phyloP scores from a whole-genome alignment of 2,329 filamentous ascomycete genomes.

The Pseudopithomyces chartarum region DNA sequence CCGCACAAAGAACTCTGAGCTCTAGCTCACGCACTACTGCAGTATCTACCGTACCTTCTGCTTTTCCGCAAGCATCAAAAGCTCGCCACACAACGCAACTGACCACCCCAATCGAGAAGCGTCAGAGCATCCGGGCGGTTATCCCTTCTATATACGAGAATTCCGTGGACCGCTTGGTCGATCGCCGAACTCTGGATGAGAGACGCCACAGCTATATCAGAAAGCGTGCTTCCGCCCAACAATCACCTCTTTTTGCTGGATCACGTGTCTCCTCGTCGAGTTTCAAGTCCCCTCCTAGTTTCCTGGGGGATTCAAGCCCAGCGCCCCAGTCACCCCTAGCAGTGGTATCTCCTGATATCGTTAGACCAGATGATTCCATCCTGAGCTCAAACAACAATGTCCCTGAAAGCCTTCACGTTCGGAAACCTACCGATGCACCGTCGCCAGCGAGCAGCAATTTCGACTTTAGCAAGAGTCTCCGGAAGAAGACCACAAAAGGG shows the following conservation, averaged over 20 bases:
- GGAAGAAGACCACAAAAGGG: slow-evolving; percentile 23
- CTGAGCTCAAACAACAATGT: slow-evolving; percentile 10
- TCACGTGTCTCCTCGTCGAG: slow-evolving; percentile 38
- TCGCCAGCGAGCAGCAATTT: slow-evolving; percentile 13
- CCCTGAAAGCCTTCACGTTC: slow-evolving; percentile 13
- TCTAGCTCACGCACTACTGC: slow-evolving; percentile 45
- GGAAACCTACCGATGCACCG: slow-evolving; percentile 18
- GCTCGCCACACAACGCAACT: slow-evolving; percentile 29
- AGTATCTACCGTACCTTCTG: slow-evolving; percentile 45
- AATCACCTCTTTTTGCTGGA: slow-evolving; percentile 47
- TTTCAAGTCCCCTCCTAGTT: slow-evolving; percentile 29
- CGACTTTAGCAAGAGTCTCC: slow-evolving; percentile 29
- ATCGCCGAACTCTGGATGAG: slow-evolving; percentile 45
- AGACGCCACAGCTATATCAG: slow-evolving; percentile 50
- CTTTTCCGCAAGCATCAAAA: slow-evolving; percentile 42
- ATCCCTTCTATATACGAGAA: slow-evolving; percentile 38
- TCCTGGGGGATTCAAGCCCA: slow-evolving; percentile 18
- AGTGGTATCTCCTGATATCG: slow-evolving; percentile 18
- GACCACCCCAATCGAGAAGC: slow-evolving; percentile 39
- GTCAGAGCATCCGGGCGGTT: slow-evolving; percentile 48
- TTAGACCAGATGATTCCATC: slow-evolving; percentile 23
- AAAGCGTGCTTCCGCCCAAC: slow-evolving; percentile 46
- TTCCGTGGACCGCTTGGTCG: slow-evolving; percentile 21
- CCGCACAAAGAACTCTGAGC: slow-evolving; percentile 37
- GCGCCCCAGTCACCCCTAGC: slow-evolving; percentile 11